Base-by-base conservation (phyloP, 148 eudicot species). In the Beta vulgaris region DNA sequence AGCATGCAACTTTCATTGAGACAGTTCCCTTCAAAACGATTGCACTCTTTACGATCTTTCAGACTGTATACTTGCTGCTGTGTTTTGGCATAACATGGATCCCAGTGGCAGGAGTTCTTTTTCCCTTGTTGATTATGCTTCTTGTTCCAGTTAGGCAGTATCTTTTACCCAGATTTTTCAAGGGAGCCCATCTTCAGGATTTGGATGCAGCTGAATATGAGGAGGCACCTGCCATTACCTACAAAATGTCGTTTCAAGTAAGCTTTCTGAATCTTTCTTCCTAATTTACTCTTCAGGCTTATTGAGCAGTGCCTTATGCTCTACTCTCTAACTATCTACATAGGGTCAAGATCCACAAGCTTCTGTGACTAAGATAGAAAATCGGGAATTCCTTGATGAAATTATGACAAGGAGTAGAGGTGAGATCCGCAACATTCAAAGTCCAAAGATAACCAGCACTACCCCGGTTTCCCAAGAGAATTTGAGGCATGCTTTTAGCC, bases 61-160 rank as follows among this genome's bases (percentile, higher is more conserved):
- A 95, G 86, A 86, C 92, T 23, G 81, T 77, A 32, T 95, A 95
- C 84, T 79, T 95, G 84, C 86, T 95, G 37, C 84, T 86, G 31
- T 95, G 97, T 74, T 95, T 95, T 71, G 99, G 97, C 36, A 83
- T 92, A 78, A 95, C 99, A 36, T 95, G 99, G 99, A 92, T 95
- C 64, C 97, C 97, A 29, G 82, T 95, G 58, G 99, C 99, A 39
- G 99, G 99, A 53, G 97, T 95, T 64, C 92, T 95, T 54, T 95
- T 95, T 76, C 99, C 99, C 21, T 75, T 95, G 81, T 49, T 95
- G 84, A 95, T 95, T 79, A 95, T 95, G 99, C 97, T 95, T 69
- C 92, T 95, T 73, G 96, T 95, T 60, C 99, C 99, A 7, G 96
- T 92, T 60, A 87, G 99, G 71, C 99, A 95, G 74, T 95, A 89